Evolutionary conservation across 805 yeast genomes (phyloP), one percentile per base, ranked within the genome.

Genomic region (Kazachstania martiniae): DNA sequence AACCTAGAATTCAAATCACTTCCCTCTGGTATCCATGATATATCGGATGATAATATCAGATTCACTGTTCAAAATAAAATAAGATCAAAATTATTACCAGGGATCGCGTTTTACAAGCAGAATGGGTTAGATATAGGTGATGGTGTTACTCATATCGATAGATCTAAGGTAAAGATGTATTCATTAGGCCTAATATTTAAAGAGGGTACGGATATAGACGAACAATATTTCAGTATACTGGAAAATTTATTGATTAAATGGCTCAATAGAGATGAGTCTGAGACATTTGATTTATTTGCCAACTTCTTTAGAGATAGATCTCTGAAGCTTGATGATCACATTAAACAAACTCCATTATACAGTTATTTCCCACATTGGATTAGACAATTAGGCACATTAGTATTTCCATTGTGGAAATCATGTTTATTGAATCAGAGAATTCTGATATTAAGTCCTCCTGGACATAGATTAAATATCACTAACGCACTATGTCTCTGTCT

Each of bases 11-110:
- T 66, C 54, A 70, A 73, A 41, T 61, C 76, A n/a, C 54, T 78
- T 27, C 86, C 86, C 0, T 74, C 83, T 0, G 85, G 87, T 1
- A 58, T 76, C 2, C 86, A 78, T 45, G 63, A 69, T 10, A 35
- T 39, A 4, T 60, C 62, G 3, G 50, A 52, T 10, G 86, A 78
- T 45, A 67, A 70, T 2, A 61, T 77, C 1, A 68, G 70, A 32
- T 77, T 77, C 52, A 66, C 63, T 3, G 51, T 61, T 5, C 55
- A 50, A 24, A 34, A 39, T 5, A 35, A 46, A 5, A 30, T 6
- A 38, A 42, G n/a, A 9, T 39, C 34, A 3, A 3, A 38, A 42
- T 1, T 34, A 35, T 9, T 39, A 40, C 63, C 66, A 32, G 80
- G 82, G 2, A 50, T 74, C 0, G 61, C 76, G 1, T 69, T 66